Evolutionary conservation across 352 stramenopile genomes (phyloP).

Genomic region (Globisporangium cystogenes): DNA sequence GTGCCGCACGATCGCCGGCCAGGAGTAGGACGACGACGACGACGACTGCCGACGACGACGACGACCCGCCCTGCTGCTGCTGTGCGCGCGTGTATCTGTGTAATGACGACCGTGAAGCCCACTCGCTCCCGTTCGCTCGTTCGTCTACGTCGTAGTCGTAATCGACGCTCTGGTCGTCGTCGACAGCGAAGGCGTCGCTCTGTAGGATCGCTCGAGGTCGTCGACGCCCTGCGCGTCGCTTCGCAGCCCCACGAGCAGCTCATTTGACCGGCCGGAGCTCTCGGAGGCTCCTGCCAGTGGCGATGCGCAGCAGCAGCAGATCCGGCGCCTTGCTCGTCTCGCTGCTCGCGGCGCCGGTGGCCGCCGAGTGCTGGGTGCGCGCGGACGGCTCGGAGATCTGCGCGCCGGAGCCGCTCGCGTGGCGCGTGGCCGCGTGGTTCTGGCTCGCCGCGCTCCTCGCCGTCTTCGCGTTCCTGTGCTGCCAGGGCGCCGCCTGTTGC

Average conservation of each 20-base stretch:
- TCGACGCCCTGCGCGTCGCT: no score
- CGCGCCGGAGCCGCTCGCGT: slow-evolving; percentile 32
- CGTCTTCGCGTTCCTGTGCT: slow-evolving; percentile 24
- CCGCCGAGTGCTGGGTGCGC: slow-evolving; percentile 53
- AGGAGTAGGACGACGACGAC: slow-evolving; percentile 15
- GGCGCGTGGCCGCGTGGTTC: slow-evolving; percentile 58
- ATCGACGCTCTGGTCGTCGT: no score
- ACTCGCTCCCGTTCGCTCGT: no score
- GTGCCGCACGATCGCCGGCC: slow-evolving; percentile 75
- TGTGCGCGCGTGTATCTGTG: not conserved
- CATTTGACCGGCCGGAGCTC: no score
- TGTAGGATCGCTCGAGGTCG: no score
- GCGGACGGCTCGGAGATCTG: slow-evolving; percentile 55
- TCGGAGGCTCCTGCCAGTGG: no score
- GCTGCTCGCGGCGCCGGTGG: not conserved
- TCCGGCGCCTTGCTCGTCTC: not conserved
- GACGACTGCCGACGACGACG: not conserved
- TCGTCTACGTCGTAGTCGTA: no score
- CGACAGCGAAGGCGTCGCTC: no score
- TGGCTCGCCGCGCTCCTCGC: slow-evolving; percentile 57
- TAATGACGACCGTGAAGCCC: not conserved
- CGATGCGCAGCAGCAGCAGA: not conserved
- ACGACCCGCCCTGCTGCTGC: not conserved
- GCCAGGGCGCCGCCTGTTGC: slow-evolving; percentile 26
- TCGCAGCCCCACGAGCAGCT: no score